Evolutionary conservation across 306 rosid species (phyloP).

Genomic region (Dryas drummondii): DNA sequence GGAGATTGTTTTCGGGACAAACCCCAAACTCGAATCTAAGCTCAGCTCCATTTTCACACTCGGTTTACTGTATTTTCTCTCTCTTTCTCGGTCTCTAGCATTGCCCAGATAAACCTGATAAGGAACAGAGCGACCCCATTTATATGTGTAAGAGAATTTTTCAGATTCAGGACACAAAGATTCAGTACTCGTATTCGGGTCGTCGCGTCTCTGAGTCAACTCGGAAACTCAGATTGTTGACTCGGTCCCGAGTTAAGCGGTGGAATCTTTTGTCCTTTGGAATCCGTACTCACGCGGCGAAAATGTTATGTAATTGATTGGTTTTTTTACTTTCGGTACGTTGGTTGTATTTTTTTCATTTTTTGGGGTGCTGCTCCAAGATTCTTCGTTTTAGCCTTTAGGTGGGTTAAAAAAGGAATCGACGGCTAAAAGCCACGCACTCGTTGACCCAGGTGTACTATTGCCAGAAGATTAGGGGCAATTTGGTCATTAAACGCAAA

Average conservation of each 20-base stretch:
- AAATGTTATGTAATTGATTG: background rate
- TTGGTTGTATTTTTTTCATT: background rate
- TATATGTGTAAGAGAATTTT: conserved; percentile 28
- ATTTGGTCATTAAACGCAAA: background rate
- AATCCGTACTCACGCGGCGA: conserved; percentile 49
- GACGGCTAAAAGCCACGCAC: conserved; percentile 29
- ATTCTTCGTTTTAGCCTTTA: conserved; percentile 43
- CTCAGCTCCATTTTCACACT: conserved; percentile 44
- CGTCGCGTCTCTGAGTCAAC: conserved; percentile 63
- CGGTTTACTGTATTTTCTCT: background rate
- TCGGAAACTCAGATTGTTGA: conserved; percentile 29
- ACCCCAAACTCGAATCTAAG: conserved; percentile 53
- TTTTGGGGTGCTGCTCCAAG: conserved; percentile 14
- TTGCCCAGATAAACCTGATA: conserved; percentile 29
- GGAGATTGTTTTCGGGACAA: conserved; percentile 54
- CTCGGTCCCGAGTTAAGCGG: conserved; percentile 1
- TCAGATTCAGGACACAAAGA: conserved; percentile 63
- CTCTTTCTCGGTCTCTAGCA: background rate
- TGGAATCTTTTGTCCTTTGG: conserved; percentile 60
- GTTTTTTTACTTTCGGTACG: background rate
- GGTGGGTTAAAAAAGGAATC: conserved; percentile 31
- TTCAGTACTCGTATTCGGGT: conserved; percentile 48
- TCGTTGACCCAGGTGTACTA: conserved; percentile 33
- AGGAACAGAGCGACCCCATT: conserved; percentile 35
- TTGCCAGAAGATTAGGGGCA: background rate